phyloP scores from a whole-genome alignment of 495 filamentous ascomycete species.

The Penicillium robsamsonii region DNA sequence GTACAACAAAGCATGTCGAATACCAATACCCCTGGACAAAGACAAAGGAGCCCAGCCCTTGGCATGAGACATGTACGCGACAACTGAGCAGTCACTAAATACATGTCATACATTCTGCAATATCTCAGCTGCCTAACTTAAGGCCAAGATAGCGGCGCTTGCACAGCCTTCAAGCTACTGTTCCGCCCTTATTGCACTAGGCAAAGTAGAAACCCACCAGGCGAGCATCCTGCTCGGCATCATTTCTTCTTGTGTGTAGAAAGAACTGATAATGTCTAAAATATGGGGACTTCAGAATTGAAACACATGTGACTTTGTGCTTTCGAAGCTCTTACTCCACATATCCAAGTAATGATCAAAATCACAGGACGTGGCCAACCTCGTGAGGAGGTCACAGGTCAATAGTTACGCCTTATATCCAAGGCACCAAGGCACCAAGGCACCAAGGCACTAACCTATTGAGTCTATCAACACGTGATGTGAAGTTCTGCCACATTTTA shows the following conservation, averaged over 20 bases:
- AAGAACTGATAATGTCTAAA: neutral
- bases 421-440: neutral
- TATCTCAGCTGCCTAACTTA: constrained; percentile 3
- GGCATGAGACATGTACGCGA: neutral
- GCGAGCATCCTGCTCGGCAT: neutral
- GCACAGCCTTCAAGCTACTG: neutral
- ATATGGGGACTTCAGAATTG: neutral
- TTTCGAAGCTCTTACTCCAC: neutral
- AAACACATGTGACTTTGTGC: neutral
- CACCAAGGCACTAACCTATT: neutral
- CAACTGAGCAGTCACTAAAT: neutral
- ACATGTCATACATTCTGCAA: neutral
- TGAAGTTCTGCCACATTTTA: constrained; percentile 30
- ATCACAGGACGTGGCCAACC: neutral
- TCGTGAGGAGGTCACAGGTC: neutral
- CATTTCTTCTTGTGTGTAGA: neutral
- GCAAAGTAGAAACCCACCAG: constrained; percentile 1
- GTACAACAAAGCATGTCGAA: neutral
- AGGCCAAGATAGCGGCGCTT: constrained; percentile 4
- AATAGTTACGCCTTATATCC: neutral
- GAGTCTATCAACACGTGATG: constrained; percentile 32
- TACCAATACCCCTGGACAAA: neutral
- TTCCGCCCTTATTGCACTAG: neutral
- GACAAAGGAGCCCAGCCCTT: neutral
- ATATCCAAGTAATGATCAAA: neutral